Evolutionary conservation across 2,329 filamentous ascomycete species (phyloP), one percentile per base, ranked within the genome.

Genomic region (Colletotrichum navitas): DNA sequence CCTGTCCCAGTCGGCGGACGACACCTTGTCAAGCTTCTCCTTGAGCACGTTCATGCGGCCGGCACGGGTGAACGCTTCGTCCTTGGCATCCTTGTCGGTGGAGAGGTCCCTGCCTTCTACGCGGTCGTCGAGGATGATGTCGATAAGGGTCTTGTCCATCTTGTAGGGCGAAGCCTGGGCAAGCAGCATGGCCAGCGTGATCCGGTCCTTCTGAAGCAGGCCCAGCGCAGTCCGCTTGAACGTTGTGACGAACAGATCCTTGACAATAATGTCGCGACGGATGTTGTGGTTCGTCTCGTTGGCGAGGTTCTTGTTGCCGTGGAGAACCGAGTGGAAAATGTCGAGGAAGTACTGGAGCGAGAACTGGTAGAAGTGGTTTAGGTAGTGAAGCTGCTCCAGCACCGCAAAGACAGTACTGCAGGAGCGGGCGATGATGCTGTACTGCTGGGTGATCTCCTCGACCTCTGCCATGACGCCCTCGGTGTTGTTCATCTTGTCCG

Each of bases 351-450:
- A 99, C 81, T 98, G 95, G 71, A 99, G 88, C 47, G 96, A 99
- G 87, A 99, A 99, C 80, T 98, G 97, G 82, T 99, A 99, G 84
- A 98, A 98, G 85, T 98, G 96, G 81, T 99, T 98, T 80, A 99
- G 91, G 79, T 98, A 97, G 82, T 98, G 95, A 69, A 99, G 89
- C 81, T 99, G 95, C 83, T 99, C 97, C 73, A 99, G 86, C 18
- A 99, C 93, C 41, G 97, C 94, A 80, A 98, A 99, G 52, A 99
- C 95, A 66, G 96, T 95, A 83, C 95, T 98, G 88, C 96, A 99
- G 52, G 96, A 95, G 77, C 92, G 90, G 68, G 96, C 96, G 82
- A 99, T 94, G 75, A 97, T 91, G 79, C 92, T 93, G 87, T 99
- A 99, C 81, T 97, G 93, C 76, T 93, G 90, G 49, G 97, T 99